Evolutionary conservation across 2,329 filamentous ascomycete genomes (phyloP).

Genomic region (Colletotrichum brevisporum): DNA sequence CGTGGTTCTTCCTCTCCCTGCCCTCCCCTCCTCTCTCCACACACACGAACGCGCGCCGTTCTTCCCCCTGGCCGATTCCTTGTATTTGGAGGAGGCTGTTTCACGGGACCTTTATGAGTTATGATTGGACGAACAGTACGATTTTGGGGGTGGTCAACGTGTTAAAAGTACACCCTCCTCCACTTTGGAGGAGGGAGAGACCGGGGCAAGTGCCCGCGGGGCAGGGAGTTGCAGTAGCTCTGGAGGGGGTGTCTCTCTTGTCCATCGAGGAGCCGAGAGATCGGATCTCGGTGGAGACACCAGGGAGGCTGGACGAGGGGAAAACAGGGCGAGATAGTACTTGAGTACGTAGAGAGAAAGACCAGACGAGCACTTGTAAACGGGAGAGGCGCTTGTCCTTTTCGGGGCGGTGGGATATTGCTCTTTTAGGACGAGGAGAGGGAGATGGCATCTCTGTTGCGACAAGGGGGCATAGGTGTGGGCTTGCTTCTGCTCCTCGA

Average conservation of each 20-base stretch:
- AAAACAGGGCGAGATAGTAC: not conserved
- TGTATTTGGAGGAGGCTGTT: slow-evolving; percentile 51
- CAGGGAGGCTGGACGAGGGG: not conserved
- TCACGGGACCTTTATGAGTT: slow-evolving; percentile 62
- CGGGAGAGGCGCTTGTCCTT: slow-evolving; percentile 49
- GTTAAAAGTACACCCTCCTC: slow-evolving; percentile 61
- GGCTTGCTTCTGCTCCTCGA: slow-evolving; percentile 1
- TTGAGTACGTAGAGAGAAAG: not conserved
- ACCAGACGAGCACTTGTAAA: slow-evolving; percentile 12
- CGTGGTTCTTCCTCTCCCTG: slow-evolving; percentile 3
- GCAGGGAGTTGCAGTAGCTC: slow-evolving; percentile 46
- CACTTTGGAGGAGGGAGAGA: slow-evolving; percentile 42
- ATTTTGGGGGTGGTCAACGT: slow-evolving; percentile 49
- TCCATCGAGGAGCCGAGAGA: slow-evolving; percentile 1
- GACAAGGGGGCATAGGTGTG: not conserved
- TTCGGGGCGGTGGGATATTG: slow-evolving; percentile 48
- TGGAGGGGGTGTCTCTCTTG: not conserved
- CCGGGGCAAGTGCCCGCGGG: slow-evolving; percentile 46
- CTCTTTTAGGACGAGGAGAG: slow-evolving; percentile 49
- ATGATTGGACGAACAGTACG: slow-evolving; percentile 65
- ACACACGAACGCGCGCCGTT: not conserved
- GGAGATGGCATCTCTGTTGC: slow-evolving; percentile 10
- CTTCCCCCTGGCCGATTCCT: slow-evolving; percentile 14
- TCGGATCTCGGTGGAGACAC: slow-evolving; percentile 12
- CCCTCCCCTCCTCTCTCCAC: slow-evolving; percentile 2